Percentiles rank a stretch among this genome's conserved stretches.
Conservation (phyloP, 2,329 filamentous ascomycete genomes). For the Phialophora chinensis region DNA sequence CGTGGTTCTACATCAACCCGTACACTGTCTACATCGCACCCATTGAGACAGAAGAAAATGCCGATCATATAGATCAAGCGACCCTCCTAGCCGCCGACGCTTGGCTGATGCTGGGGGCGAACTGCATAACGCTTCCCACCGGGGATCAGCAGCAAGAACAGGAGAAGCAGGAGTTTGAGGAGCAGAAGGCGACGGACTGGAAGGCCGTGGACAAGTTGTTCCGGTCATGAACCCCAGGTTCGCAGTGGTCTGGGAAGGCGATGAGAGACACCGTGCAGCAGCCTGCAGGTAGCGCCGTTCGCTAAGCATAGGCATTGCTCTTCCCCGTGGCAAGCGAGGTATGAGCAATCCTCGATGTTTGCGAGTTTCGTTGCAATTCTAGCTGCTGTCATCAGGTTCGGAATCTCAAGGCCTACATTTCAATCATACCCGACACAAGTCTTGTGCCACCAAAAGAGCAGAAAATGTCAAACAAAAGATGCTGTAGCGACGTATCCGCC, state of each 20-base stretch:
- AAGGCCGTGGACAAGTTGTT: conserved; percentile 9
- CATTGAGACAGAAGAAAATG: not conserved
- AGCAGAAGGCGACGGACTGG: conserved; percentile 9
- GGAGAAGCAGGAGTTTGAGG: conserved; percentile 4
- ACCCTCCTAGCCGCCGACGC: conserved; percentile 3
- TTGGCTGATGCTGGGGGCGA: conserved; percentile 7
- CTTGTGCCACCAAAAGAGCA: no score
- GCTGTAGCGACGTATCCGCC: no score
- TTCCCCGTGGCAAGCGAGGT: no score
- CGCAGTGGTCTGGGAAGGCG: not conserved
- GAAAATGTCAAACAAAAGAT: no score
- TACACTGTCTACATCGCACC: conserved; percentile 3
- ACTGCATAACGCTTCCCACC: not conserved
- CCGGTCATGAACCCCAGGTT: not conserved
- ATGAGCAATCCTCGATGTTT: no score
- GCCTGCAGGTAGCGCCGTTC: no score
- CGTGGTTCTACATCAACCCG: conserved; percentile 13
- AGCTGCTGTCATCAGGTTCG: no score
- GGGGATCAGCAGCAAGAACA: not conserved
- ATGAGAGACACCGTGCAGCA: no score
- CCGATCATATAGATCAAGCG: not conserved
- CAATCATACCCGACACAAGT: no score
- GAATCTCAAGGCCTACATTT: no score
- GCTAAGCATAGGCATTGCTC: not conserved
- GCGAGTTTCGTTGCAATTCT: no score